Percentiles rank a stretch among this genome's conserved stretches.
These are phyloP conservation scores for Fusarium annulatum DNA, from an alignment of 2,329 filamentous ascomycete genomes.

Conservation along the genomic window DNA sequence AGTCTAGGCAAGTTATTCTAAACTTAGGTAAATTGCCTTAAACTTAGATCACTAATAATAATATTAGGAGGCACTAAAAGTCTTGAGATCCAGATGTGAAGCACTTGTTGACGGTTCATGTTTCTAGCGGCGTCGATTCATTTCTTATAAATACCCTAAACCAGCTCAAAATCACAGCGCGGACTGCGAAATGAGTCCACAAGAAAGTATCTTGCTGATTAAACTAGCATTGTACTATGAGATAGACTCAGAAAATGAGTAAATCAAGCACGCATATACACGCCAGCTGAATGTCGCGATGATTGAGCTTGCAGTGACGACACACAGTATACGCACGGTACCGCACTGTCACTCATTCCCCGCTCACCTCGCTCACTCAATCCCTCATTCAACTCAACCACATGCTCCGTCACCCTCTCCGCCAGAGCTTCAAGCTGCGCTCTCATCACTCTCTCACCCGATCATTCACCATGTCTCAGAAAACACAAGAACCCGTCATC, in stretches of 20 bases:
- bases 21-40: too few relatives aligned
- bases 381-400: background rate
- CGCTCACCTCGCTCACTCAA: background rate
- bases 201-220: background rate
- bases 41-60: too few relatives aligned
- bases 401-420: background rate
- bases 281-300: background rate
- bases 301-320: background rate
- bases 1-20: too few relatives aligned
- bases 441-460: background rate
- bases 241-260: too few relatives aligned
- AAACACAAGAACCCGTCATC: slow-evolving; percentile 42
- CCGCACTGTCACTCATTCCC: background rate
- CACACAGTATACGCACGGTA: background rate
- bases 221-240: too few relatives aligned
- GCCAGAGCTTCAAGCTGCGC: background rate
- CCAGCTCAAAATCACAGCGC: background rate
- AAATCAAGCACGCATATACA: too few relatives aligned
- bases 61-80: too few relatives aligned
- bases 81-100: too few relatives aligned
- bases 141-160: background rate
- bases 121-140: too few relatives aligned
- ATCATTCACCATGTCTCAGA: slow-evolving; percentile 23
- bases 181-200: rapidly evolving
- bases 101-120: too few relatives aligned